Conservation (phyloP, 257 asterid species). For the Solanum chiquidenum region DNA sequence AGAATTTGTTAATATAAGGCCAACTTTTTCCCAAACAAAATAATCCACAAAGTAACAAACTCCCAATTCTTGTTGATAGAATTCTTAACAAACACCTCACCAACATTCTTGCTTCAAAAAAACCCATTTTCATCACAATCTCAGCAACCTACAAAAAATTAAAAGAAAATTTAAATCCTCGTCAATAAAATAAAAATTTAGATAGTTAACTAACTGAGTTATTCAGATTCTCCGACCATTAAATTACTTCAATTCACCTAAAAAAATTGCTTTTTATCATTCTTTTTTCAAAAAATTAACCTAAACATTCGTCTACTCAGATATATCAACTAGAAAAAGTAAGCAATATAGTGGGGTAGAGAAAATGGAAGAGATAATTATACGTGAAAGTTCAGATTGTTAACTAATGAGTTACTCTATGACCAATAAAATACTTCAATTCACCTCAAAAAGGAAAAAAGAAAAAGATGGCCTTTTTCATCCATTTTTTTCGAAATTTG, state of each 20-base stretch:
- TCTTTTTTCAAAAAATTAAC: not conserved
- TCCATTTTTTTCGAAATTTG: no score
- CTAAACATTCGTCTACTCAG: not conserved
- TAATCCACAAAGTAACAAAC: constrained; percentile 50
- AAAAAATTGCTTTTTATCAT: not conserved
- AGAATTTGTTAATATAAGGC: constrained; percentile 56
- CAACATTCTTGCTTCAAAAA: constrained; percentile 35
- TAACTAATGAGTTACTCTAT: not conserved
- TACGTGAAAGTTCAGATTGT: no score
- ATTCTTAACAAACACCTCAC: constrained; percentile 28
- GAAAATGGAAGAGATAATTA: not conserved
- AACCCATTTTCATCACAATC: constrained; percentile 27
- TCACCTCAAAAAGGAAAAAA: not conserved
- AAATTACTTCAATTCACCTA: not conserved
- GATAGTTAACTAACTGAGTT: not conserved
- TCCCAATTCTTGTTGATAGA: constrained; percentile 64
- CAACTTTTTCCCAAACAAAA: constrained; percentile 29
- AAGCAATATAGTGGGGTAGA: not conserved
- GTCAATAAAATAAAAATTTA: not conserved
- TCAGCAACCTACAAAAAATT: constrained; percentile 50
- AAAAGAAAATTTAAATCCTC: not conserved
- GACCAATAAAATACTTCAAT: not conserved
- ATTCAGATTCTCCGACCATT: not conserved
- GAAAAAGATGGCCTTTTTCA: no score
- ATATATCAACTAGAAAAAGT: not conserved